Base-by-base conservation (phyloP, 306 rosid genomes). In the Argentina anserina region DNA sequence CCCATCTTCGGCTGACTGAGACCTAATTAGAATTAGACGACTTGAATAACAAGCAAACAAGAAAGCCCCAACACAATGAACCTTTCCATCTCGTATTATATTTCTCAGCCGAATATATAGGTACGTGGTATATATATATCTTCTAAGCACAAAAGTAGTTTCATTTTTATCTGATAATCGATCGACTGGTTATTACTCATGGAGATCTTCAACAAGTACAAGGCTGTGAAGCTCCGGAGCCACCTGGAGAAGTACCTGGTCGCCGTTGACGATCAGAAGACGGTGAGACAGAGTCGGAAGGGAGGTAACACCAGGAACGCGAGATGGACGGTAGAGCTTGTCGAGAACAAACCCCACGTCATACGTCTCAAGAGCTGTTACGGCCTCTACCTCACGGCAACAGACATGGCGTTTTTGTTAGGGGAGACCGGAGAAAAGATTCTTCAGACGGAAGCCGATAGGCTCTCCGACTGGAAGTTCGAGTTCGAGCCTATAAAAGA, bases 401-500 rank as follows among this genome's bases (percentile, higher is more conserved):
- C 89, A 3, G 87, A 84, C 4, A 23, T 34, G 31, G 76, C 88
- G 20, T 87, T 86, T 63, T 82, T 84, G 7, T 47, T 91, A 1
- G 94, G 94, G 8, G 55, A 85, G 86, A 91, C 98, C 5, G 98
- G 96, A 1, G 77, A 76, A 4, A 79, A 72, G 69, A 91, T 84
- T 26, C 23, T 75, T 2, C 88, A 86, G 76, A 56, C 74, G 7
- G 82, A 56, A 4, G 37, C 50, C 0, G 87, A 80, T 13, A 67
- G 31, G 28, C 69, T 23, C 0, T 52, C 40, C 21, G 76, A 75
- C 7, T 75, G 78, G 83, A 85, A 60, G 69, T 76, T 56, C 75
- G 89, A 87, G 69, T 94, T 97, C 91, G 95, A 91, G 75, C 91
- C 89, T 37, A 84, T 88, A 26, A 58, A 82, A 6, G 97, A 94